Percentiles rank a stretch among this genome's conserved stretches.
phyloP scores from a whole-genome alignment of 2,329 filamentous ascomycete genomes.

The Davidsoniella neocaledoniae region DNA sequence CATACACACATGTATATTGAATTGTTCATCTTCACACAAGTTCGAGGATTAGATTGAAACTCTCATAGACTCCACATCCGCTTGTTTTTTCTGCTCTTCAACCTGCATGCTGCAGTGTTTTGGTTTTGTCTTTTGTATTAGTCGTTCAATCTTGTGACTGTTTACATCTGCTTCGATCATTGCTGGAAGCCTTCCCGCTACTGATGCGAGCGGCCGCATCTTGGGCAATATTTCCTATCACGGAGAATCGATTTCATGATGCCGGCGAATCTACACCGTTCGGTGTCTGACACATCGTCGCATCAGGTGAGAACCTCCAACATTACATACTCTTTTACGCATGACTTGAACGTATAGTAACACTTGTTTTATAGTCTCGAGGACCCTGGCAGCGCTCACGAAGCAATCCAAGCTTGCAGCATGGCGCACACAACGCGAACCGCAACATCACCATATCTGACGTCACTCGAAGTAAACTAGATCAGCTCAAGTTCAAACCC shows the following conservation, averaged over 20 bases:
- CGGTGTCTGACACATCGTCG: constrained; percentile 6
- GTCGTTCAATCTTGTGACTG: background rate
- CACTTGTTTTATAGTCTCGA: constrained; percentile 9
- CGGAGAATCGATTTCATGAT: constrained; percentile 15
- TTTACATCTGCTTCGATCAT: background rate
- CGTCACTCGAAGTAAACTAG: constrained; percentile 43
- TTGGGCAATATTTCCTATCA: background rate
- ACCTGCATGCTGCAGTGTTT: no score
- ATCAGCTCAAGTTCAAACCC: constrained; percentile 36
- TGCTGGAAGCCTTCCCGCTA: background rate
- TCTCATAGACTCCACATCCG: no score
- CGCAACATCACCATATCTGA: constrained; percentile 30
- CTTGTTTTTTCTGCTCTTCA: no score
- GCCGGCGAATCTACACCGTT: constrained; percentile 6
- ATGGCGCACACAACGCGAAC: background rate
- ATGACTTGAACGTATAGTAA: constrained; percentile 10
- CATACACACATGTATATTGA: no score
- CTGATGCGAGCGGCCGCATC: background rate
- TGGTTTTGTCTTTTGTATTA: no score
- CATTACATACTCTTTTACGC: constrained; percentile 20
- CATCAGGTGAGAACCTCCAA: constrained; percentile 2
- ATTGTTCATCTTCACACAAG: no score
- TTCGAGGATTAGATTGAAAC: no score
- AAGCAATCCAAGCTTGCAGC: constrained; percentile 20
- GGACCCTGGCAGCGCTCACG: constrained; percentile 37